A percentile compares a stretch with the other conserved stretches of the same genome.
phyloP scores from a whole-genome alignment of 2,329 filamentous ascomycete species.

The Magnaporthiopsis poae region DNA sequence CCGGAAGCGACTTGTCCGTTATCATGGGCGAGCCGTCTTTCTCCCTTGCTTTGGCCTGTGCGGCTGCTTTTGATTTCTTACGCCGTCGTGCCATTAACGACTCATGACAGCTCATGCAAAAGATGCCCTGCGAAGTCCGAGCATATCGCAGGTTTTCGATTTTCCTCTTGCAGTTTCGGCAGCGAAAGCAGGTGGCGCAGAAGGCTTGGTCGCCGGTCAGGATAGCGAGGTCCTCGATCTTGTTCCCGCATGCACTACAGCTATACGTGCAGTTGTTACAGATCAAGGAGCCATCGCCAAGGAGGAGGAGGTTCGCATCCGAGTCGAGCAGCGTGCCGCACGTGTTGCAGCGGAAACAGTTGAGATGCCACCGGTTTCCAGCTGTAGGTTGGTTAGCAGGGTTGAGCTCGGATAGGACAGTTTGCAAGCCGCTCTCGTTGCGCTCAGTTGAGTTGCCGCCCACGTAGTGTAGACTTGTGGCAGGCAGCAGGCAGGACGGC shows the following conservation, averaged over 20 bases:
- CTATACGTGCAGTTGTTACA: slow-evolving; percentile 99
- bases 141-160: slow-evolving; percentile 98
- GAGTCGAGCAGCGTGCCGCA: slow-evolving; percentile 94
- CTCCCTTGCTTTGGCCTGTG: slow-evolving; percentile 50
- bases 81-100: slow-evolving; percentile 84
- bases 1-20: slow-evolving; percentile 85
- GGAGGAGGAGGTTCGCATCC: slow-evolving; percentile 89
- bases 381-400: slow-evolving; percentile 41
- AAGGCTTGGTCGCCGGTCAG: slow-evolving; percentile 96
- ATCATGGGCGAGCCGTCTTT: slow-evolving; percentile 58
- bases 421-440: background rate
- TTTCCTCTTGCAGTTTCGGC: slow-evolving; percentile 95
- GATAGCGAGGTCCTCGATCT: slow-evolving; percentile 96
- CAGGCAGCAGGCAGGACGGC: background rate
- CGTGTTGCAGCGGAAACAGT: slow-evolving; percentile 96
- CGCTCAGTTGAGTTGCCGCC: background rate
- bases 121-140: slow-evolving; percentile 93
- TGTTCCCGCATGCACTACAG: slow-evolving; percentile 91
- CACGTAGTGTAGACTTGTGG: slow-evolving; percentile 1
- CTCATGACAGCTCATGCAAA: slow-evolving; percentile 98
- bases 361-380: slow-evolving; percentile 94
- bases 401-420: slow-evolving; percentile 18
- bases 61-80: slow-evolving; percentile 69
- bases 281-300: slow-evolving; percentile 94
- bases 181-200: slow-evolving; percentile 92